Conservation (phyloP, 2,329 filamentous ascomycete genomes). For the Xylaria multiplex region DNA sequence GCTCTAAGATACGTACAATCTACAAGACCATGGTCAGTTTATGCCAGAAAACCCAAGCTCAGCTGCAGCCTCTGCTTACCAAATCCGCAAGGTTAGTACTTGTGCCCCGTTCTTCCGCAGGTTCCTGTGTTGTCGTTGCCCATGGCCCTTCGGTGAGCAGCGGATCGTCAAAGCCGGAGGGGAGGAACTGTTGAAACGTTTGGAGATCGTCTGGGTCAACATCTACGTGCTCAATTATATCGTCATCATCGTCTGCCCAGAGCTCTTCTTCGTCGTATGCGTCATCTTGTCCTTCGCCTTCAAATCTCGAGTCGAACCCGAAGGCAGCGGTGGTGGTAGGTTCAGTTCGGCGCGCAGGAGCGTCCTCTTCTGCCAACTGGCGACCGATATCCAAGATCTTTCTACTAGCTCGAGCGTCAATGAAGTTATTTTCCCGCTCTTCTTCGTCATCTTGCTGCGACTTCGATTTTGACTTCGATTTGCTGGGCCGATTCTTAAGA, state of each 20-base stretch:
- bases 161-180: slow-evolving; percentile 71
- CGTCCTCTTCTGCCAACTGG: slow-evolving; percentile 86
- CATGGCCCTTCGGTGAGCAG: slow-evolving; percentile 74
- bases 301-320: slow-evolving; percentile 80
- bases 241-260: slow-evolving; percentile 82
- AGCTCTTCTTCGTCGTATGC: slow-evolving; percentile 67
- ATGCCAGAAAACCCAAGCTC: not conserved
- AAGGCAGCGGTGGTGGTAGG: slow-evolving; percentile 66
- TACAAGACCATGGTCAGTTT: slow-evolving; percentile 20
- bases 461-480: slow-evolving; percentile 75
- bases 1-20: slow-evolving; percentile 30
- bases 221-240: slow-evolving; percentile 75
- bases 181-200: slow-evolving; percentile 90
- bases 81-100: slow-evolving; percentile 88
- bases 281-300: slow-evolving; percentile 66
- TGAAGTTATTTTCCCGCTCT: slow-evolving; percentile 74
- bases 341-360: slow-evolving; percentile 56
- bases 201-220: slow-evolving; percentile 90
- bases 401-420: slow-evolving; percentile 87
- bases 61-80: slow-evolving; percentile 60
- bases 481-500: slow-evolving; percentile 71
- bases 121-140: slow-evolving; percentile 51
- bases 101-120: slow-evolving; percentile 59
- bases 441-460: slow-evolving; percentile 71
- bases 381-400: slow-evolving; percentile 91